Conservation (phyloP, 177 flowering plant species). For the Vitis hybrid region DNA sequence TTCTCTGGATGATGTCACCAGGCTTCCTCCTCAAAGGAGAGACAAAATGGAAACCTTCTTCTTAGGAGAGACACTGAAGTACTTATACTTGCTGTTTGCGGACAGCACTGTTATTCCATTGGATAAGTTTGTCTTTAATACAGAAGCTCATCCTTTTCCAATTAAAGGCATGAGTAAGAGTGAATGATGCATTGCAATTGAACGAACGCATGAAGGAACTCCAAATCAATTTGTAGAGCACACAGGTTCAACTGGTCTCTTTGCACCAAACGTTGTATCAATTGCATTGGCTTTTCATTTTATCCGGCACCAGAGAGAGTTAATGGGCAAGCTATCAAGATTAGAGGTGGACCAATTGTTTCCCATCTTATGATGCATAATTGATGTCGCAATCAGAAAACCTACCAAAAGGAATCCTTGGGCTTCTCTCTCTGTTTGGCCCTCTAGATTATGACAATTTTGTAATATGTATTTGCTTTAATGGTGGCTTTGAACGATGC, state of each 20-base stretch:
- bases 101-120: conserved; percentile 63
- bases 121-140: conserved; percentile 87
- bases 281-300: conserved; percentile 4
- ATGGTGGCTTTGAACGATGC: conserved; percentile 3
- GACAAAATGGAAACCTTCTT: conserved; percentile 99
- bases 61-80: conserved; percentile 91
- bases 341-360: conserved; percentile 4
- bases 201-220: not conserved
- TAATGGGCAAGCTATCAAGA: not conserved
- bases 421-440: conserved; percentile 5
- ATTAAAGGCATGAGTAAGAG: conserved; percentile 26
- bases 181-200: conserved; percentile 3
- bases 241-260: not conserved
- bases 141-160: conserved; percentile 96
- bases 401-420: not conserved
- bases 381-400: conserved; percentile 1
- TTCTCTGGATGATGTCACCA: conserved; percentile 88
- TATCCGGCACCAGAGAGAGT: not conserved
- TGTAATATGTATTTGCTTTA: conserved; percentile 13
- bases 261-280: not conserved
- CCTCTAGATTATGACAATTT: conserved; percentile 1
- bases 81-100: conserved; percentile 80
- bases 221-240: not conserved
- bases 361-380: conserved; percentile 2
- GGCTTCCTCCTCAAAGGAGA: conserved; percentile 73